Evolutionary conservation across 2,329 filamentous ascomycete genomes (phyloP), one percentile per base, ranked within the genome.

Genomic region (Aureobasidium sp.): DNA sequence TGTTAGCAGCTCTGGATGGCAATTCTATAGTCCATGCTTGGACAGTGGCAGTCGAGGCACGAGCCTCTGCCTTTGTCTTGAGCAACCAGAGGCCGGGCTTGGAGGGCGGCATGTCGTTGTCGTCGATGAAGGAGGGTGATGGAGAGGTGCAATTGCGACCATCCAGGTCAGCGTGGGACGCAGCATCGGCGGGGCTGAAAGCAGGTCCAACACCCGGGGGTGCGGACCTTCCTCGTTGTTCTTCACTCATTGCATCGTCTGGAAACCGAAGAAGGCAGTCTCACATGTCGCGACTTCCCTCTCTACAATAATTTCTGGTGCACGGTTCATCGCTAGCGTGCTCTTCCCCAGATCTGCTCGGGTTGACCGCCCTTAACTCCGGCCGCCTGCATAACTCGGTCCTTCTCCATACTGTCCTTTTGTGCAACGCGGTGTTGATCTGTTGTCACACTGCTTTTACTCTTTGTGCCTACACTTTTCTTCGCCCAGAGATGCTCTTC

Each of bases 11-110:
- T 74, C 86, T 89, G 65, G 86, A 84, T 51, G 89, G 89, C 61
- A 89, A 83, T 69, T 87, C 82, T 55, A 90, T 87, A 65, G 90
- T 84, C 72, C 88, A 88, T 60, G 87, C 87, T 63, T 83, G 79
- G 55, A 87, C 71, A 34, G 77, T 79, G 67, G 80, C 79, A 39
- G 77, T 74, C 58, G 74, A 75, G 62, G 78, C 77, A 60, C 77
- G 76, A 64, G 78, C 76, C 68, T 81, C 79, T 65, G 79, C 79
- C 66, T 78, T 79, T 57, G 79, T 80, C 69, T 76, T 77, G 63
- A 81, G 70, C 44, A 78, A 72, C 31, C 68, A 65, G 70, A 76
- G 72, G n/a, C 66, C 68, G 56, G 70, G 70, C 48, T 65, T 65
- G 39, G 59, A 25, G 44, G 61, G 61, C 20, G 55, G 47, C 62